A percentile compares a stretch with the other conserved stretches of the same genome.
Conservation (phyloP, 208 protist genomes). For the Porcisia hertigi region DNA sequence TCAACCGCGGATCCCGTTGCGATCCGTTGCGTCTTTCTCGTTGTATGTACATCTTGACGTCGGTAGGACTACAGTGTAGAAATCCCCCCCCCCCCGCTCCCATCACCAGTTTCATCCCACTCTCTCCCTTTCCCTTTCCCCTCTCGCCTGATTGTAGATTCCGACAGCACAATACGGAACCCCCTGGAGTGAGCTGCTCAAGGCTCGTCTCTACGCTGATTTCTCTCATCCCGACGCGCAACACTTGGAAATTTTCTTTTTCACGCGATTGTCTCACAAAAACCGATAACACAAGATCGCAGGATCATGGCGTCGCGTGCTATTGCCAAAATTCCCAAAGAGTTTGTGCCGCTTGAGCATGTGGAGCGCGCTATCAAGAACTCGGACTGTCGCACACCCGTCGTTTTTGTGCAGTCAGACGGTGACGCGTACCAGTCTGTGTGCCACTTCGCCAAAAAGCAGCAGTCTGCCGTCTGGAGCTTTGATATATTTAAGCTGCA, state of each 20-base stretch:
- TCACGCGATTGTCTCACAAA: too few relatives aligned
- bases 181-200: not conserved
- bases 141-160: not conserved
- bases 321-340: constrained; percentile 29
- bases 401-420: constrained; percentile 78
- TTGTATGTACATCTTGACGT: not conserved
- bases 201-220: not conserved
- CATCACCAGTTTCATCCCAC: not conserved
- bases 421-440: constrained; percentile 85
- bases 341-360: constrained; percentile 61
- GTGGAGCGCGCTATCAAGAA: constrained; percentile 74
- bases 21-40: not conserved
- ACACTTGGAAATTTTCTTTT: not conserved
- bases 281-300: not conserved
- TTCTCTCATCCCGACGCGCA: not conserved
- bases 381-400: constrained; percentile 84
- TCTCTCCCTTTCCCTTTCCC: not conserved
- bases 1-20: not conserved
- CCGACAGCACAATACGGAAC: not conserved
- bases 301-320: constrained; percentile 26
- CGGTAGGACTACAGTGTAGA: too few relatives aligned
- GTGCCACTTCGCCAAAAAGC: constrained; percentile 60
- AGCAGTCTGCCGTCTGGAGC: constrained; percentile 73
- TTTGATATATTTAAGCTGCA: constrained; percentile 65
- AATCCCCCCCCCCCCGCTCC: not conserved